Conservation (phyloP, 345 rosid species). For the Garcia nutans region DNA sequence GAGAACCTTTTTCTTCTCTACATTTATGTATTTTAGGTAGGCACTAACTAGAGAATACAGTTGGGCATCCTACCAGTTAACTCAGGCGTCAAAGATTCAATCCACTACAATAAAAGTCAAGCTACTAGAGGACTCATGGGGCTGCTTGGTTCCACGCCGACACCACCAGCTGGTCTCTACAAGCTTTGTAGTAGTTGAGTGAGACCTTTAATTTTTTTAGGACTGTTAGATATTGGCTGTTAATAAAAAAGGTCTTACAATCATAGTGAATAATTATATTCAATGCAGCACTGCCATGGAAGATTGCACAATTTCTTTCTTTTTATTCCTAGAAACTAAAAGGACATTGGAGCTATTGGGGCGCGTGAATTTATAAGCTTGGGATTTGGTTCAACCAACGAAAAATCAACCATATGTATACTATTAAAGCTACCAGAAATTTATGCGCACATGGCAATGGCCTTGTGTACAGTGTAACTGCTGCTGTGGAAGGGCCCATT, state of each 20-base stretch:
- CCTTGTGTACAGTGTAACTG: no score
- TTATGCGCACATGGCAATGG: no score
- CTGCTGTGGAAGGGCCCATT: no score
- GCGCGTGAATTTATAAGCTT: no score
- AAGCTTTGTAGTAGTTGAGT: no score
- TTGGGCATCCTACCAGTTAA: constrained; percentile 11
- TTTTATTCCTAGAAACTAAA: no score
- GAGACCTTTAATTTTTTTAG: no score
- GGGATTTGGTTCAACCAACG: no score
- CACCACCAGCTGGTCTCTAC: constrained; percentile 25
- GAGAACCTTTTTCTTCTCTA: background rate
- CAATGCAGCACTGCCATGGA: background rate
- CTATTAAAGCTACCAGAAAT: no score
- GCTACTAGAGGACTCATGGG: constrained; percentile 3
- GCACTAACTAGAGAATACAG: constrained; percentile 13
- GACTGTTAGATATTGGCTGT: no score
- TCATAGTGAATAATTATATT: background rate
- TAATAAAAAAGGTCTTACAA: background rate
- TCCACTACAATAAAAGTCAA: background rate
- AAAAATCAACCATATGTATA: no score
- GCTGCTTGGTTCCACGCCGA: constrained; percentile 32
- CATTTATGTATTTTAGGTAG: background rate
- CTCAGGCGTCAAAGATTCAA: background rate
- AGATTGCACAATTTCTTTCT: background rate
- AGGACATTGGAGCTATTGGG: no score